A percentile compares a stretch with the other conserved stretches of the same genome.
These are phyloP conservation scores for Prunus kanzakura DNA, from an alignment of 306 rosid species.

Conservation along the genomic window DNA sequence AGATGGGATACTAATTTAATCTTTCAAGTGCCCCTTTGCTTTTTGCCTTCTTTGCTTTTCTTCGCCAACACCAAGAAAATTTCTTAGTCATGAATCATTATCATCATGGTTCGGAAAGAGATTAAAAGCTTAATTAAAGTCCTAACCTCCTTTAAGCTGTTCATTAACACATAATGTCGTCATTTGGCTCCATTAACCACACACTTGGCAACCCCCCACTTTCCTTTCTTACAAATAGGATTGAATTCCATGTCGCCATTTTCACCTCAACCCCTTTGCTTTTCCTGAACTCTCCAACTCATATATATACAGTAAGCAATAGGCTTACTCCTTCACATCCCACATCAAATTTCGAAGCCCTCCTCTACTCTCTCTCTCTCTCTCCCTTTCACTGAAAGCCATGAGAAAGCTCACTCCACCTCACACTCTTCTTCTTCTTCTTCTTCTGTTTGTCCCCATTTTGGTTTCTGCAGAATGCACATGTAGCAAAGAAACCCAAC, in stretches of 20 bases:
- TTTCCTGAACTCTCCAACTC: conserved; percentile 3
- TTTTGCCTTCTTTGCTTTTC: too few relatives aligned
- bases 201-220: neutral
- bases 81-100: neutral
- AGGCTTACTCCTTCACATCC: neutral
- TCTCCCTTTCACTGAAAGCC: neutral
- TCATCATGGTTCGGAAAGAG: neutral
- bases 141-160: conserved; percentile 2
- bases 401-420: conserved; percentile 12
- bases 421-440: conserved; percentile 17
- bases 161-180: conserved; percentile 13
- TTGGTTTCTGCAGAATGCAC: conserved; percentile 31
- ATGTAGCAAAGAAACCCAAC: conserved; percentile 11
- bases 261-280: neutral
- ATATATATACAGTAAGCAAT: conserved; percentile 7
- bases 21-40: neutral
- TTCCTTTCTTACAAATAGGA: conserved; percentile 1
- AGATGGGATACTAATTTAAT: neutral
- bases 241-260: conserved; percentile 18
- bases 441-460: conserved; percentile 22
- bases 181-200: conserved; percentile 7
- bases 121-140: neutral
- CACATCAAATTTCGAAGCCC: neutral
- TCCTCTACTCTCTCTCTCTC: neutral
- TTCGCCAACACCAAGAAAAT: neutral